Base-by-base conservation (phyloP, 2,329 filamentous ascomycete species). In the Alternaria alternata region DNA sequence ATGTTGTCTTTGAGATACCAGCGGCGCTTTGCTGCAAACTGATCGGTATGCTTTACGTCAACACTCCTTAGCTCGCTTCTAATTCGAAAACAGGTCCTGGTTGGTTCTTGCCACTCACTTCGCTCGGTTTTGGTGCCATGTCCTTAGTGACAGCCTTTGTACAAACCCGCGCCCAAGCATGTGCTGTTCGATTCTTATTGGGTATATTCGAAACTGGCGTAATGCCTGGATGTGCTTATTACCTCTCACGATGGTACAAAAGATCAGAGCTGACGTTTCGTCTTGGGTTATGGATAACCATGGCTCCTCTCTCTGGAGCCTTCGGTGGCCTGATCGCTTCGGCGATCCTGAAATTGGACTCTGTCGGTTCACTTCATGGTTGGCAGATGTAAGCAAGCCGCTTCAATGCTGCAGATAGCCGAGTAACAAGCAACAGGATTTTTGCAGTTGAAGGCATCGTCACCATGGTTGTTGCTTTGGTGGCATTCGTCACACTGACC, bases 1-100 rank as follows among this genome's bases (percentile, higher is more conserved):
- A 92, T 75, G 90, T 91, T 67, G 26, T 92, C 48, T 91, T 90
- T 65, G 89, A 92, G 72, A 88, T 92, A 30, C 89, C 90, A 0
- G 81, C 82, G 54, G 91, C 86, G 59, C 81, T 91, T 54, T 75
- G 82, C 6, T 91, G 88, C 81, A 92, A 91, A 91, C 85, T 81
- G 78, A 79, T 91, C 14, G 89, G 49, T 52, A 18, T 12, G 51
- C 38, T 20, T n/a, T 11, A 20, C 11, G 24, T 42, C n/a, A 18
- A 42, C 11, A 53, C 7, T 28, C 7, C 26, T 53, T 53, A 12
- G 12, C n/a, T 28, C n/a, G 57, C 43, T 1, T 36, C 32, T 38
- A 3, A 51, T 51, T 4, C 26, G 18, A 16, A 16, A 26, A 30
- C 56, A 54, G 63, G 89, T 0, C 89, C 89, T 0, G 88, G 88